A percentile compares a stretch with the other conserved stretches of the same genome.
Conservation (phyloP, 2,329 filamentous ascomycete genomes). For the Fusarium mexicanum region DNA sequence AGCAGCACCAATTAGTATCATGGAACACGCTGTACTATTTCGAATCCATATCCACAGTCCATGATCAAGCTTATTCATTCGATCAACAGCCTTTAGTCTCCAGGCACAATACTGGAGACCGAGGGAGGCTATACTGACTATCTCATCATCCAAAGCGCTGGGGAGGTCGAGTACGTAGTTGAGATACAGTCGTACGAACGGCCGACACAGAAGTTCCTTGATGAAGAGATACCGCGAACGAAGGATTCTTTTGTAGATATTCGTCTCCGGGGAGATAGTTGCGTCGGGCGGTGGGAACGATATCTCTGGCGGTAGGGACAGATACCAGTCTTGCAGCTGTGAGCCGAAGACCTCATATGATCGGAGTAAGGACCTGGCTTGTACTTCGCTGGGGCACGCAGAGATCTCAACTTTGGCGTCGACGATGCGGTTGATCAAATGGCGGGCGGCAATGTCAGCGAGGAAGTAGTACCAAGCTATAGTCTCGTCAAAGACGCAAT, state of each 20-base stretch:
- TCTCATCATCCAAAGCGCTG: not conserved
- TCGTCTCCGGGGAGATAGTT: not conserved
- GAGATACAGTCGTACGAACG: not conserved
- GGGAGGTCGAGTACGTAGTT: not conserved
- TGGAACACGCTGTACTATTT: not conserved
- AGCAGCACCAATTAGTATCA: not conserved
- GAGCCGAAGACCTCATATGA: not conserved
- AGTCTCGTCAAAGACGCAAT: not conserved
- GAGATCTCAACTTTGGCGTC: not conserved
- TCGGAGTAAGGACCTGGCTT: not conserved
- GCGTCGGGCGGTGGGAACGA: not conserved
- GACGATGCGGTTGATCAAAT: not conserved
- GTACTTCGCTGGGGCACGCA: not conserved
- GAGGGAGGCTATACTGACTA: not conserved
- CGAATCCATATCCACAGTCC: not conserved
- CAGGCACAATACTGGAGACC: not conserved
- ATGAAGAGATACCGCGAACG: not conserved
- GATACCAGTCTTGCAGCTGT: not conserved
- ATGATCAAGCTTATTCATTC: not conserved
- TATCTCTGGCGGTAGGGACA: not conserved
- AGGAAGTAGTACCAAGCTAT: not conserved
- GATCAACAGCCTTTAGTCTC: not conserved
- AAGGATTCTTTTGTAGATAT: not conserved
- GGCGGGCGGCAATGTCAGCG: not conserved
- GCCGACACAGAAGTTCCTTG: not conserved